Conservation (phyloP, 129 eudicot species). For the Ambrosia artemisiifolia region DNA sequence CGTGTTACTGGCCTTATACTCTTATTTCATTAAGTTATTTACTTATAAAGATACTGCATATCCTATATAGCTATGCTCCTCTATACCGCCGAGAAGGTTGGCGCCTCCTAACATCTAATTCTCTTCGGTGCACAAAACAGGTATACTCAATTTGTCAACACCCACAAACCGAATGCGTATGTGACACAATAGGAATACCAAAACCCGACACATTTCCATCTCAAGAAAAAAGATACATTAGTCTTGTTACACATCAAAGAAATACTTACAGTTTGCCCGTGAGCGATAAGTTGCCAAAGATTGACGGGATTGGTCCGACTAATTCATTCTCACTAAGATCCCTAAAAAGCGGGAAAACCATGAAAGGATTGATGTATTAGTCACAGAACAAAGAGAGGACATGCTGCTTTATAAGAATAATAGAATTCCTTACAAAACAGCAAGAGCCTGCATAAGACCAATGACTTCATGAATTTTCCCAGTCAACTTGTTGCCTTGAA, state of each 20-base stretch:
- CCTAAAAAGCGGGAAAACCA: constrained; percentile 24
- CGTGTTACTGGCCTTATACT: no score
- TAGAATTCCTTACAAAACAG: constrained; percentile 64
- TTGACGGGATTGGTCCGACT: constrained; percentile 82
- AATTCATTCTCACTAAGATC: constrained; percentile 83
- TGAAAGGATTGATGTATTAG: neutral
- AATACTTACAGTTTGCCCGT: constrained; percentile 80
- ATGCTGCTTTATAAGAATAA: neutral
- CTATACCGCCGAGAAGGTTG: no score
- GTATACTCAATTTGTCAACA: no score
- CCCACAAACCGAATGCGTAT: no score
- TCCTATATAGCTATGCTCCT: no score
- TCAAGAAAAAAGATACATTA: neutral
- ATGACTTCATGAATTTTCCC: constrained; percentile 87
- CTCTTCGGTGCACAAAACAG: no score
- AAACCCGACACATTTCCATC: no score
- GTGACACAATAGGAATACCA: no score
- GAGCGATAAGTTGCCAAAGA: constrained; percentile 79
- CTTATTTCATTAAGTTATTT: no score
- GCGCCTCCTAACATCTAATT: no score
- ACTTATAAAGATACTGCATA: no score
- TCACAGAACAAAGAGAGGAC: neutral
- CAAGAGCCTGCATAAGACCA: constrained; percentile 91
- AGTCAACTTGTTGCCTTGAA: constrained; percentile 68
- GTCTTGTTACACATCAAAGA: neutral